Evolutionary conservation across 139 green algal genomes (phyloP), one percentile per base, ranked within the genome.

Genomic region (Marvania coccoides): DNA sequence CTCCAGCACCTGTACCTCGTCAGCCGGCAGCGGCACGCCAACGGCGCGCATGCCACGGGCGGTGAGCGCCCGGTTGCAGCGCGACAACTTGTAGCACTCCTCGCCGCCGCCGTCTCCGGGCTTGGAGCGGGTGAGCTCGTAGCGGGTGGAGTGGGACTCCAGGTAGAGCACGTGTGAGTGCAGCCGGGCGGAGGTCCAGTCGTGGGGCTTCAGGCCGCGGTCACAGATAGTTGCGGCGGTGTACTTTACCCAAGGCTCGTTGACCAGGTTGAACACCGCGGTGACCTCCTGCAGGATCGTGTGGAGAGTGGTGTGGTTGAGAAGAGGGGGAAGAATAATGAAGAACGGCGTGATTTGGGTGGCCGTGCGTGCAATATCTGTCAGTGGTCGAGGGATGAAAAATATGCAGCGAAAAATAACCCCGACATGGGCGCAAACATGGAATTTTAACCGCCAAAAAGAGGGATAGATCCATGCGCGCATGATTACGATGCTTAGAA

Each of bases 241-340:
- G 88, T 99, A 99, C 85, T 99, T 99, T 48, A 93, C 77, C 85
- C 91, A 97, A 0, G 89, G 87, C 82, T 97, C 91, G 64, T 96
- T 96, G 65, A 78, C 90, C 64, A 99, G 76, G 81, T 96, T 98
- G 84, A 94, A 99, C 75, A 94, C 74, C 53, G 98, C 77, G 0
- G 85, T 93, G 46, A 97, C 84, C 78, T 98, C 85, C 70, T 83
- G 63, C 53, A 46, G 12, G 28, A n/a, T n/a, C n/a, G n/a, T n/a
- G n/a, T n/a, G n/a, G n/a, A n/a, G n/a, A n/a, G n/a, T n/a, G n/a
- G n/a, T n/a, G n/a, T n/a, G n/a, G n/a, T n/a, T n/a, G n/a, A n/a
- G n/a, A n/a, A n/a, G n/a, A n/a, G n/a, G n/a, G n/a, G n/a, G n/a
- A n/a, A n/a, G 23, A 23, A 19, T 34, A 13, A 24, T 2, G 15